phyloP scores from a whole-genome alignment of 805 yeast genomes.

The Candida methanosorbosa region DNA sequence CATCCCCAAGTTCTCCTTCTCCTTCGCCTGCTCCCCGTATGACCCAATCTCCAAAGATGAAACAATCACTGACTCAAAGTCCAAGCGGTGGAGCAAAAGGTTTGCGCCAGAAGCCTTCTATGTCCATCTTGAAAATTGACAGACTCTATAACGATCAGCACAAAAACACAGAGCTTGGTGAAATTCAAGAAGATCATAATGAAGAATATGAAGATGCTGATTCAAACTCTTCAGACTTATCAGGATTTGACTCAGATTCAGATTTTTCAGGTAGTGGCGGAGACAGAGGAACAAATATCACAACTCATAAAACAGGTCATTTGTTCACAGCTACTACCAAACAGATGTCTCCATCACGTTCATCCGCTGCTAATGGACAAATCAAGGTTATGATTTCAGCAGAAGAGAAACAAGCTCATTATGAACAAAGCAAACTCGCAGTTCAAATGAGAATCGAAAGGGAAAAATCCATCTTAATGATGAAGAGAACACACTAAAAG shows the following conservation, averaged over 20 bases:
- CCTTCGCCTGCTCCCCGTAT: not conserved
- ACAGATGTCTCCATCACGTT: no score
- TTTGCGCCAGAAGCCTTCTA: conserved; percentile 15
- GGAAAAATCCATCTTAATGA: conserved; percentile 15
- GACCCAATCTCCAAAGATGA: not conserved
- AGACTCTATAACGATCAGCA: no score
- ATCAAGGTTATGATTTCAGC: conserved; percentile 18
- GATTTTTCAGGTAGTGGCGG: not conserved
- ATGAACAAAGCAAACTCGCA: conserved; percentile 25
- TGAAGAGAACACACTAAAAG: no score
- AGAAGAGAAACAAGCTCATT: conserved; percentile 15
- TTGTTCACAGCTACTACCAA: no score
- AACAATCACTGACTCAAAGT: not conserved
- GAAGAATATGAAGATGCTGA: conserved; percentile 1
- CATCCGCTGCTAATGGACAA: no score
- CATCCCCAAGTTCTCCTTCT: not conserved
- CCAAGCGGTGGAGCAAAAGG: conserved; percentile 3
- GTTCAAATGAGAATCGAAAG: conserved; percentile 27
- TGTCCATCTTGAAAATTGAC: conserved; percentile 16
- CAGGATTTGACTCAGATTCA: no score
- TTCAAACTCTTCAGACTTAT: no score
- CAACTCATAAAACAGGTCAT: no score
- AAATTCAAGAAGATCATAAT: not conserved
- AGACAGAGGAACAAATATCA: no score
- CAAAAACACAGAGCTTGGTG: no score